A percentile compares a stretch with the other conserved stretches of the same genome.
Conservation (phyloP, 2,329 filamentous ascomycete genomes). For the Pezicula radicicola region DNA sequence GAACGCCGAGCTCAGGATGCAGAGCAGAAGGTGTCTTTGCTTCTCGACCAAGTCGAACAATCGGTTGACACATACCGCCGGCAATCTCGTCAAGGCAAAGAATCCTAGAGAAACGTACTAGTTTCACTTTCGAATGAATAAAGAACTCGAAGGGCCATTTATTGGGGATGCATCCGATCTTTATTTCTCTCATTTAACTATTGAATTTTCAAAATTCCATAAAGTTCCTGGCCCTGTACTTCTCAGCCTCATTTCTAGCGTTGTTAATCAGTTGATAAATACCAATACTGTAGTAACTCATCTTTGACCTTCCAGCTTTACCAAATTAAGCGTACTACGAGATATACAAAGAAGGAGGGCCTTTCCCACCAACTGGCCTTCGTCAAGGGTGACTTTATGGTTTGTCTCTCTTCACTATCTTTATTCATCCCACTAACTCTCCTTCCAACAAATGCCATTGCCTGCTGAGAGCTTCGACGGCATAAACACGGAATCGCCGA, state of each 20-base stretch:
- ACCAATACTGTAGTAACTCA: too few relatives aligned
- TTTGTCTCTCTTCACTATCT: constrained; percentile 24
- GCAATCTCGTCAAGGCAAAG: constrained; percentile 60
- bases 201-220: too few relatives aligned
- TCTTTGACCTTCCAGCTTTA: too few relatives aligned
- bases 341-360: constrained; percentile 80
- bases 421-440: constrained; percentile 4
- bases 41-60: constrained; percentile 90
- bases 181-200: too few relatives aligned
- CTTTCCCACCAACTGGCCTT: constrained; percentile 79
- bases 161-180: too few relatives aligned
- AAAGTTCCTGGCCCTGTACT: too few relatives aligned
- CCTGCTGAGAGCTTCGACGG: constrained; percentile 89
- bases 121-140: too few relatives aligned
- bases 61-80: constrained; percentile 94
- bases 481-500: too few relatives aligned
- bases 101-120: too few relatives aligned
- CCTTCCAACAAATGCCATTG: constrained; percentile 82
- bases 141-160: too few relatives aligned
- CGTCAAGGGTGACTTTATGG: constrained; percentile 97
- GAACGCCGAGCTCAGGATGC: constrained; percentile 85
- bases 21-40: constrained; percentile 86
- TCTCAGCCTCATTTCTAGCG: too few relatives aligned
- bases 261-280: too few relatives aligned
- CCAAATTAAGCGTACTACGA: constrained; percentile 91